Conservation (phyloP, 1,139 yeast genomes). For the Suhomyces kunorum region DNA sequence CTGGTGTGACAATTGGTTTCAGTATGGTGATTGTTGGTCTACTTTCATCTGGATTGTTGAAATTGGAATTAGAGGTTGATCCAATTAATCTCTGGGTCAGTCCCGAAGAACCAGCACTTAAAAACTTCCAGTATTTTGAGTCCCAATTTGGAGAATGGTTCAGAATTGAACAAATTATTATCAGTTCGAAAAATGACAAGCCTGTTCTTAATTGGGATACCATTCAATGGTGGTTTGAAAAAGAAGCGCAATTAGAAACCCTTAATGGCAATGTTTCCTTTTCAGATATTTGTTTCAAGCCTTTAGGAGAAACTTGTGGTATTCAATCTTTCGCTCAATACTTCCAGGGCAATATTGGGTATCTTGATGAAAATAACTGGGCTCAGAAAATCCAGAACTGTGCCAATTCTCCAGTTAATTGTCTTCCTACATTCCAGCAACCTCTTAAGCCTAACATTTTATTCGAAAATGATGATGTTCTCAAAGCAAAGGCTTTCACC, state of each 20-base stretch:
- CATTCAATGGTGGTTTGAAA: constrained; percentile 84
- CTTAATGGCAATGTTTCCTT: constrained; percentile 35
- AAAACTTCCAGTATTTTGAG: constrained; percentile 72
- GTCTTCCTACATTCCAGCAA: constrained; percentile 88
- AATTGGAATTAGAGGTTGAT: constrained; percentile 65
- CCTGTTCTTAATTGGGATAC: constrained; percentile 63
- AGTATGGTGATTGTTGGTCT: constrained; percentile 46
- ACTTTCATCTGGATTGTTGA: constrained; percentile 54
- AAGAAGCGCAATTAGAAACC: constrained; percentile 57
- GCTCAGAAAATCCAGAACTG: constrained; percentile 54
- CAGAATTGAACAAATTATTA: constrained; percentile 79
- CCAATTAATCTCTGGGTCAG: constrained; percentile 92
- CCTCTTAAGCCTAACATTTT: constrained; percentile 74
- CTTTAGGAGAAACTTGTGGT: constrained; percentile 75
- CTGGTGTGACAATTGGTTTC: constrained; percentile 52
- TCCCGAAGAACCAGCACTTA: constrained; percentile 68
- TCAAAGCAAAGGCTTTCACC: constrained; percentile 69
- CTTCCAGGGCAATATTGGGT: constrained; percentile 62
- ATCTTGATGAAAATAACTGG: constrained; percentile 60
- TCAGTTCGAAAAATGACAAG: constrained; percentile 68
- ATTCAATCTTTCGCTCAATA: constrained; percentile 92
- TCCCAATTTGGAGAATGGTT: constrained; percentile 88
- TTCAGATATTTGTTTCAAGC: constrained; percentile 80
- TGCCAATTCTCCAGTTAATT: constrained; percentile 79
- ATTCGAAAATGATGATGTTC: constrained; percentile 54